Evolutionary conservation across 768 basidiomycete genomes (phyloP), one percentile per base, ranked within the genome.

Genomic region (Porphyrellus cyaneotinctus): DNA sequence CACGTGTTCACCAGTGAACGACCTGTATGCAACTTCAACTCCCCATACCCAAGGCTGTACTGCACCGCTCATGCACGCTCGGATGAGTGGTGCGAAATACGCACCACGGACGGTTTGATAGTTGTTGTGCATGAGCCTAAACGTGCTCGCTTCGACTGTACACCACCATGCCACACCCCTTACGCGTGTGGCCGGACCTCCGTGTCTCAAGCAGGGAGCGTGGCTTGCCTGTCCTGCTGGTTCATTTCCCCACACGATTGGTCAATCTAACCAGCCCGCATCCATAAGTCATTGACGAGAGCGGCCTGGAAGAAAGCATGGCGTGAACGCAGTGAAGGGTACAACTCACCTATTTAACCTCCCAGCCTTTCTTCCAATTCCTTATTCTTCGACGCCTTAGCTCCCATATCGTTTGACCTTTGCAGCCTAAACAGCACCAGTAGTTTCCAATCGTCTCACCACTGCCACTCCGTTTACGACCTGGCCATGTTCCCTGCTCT

Each of bases 401-500:
- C 63, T 37, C 64, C 69, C 55, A 53, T 70, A 60, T 70, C 59
- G 60, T 67, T 70, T 56, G 66, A 67, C 42, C 58, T 63, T 60
- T 56, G 60, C 58, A 68, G 53, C 54, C 54, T 58, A 52, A 60
- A 66, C 63, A 66, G 53, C 56, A 58, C 57, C 56, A 44, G 58
- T 63, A 54, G 43, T 59, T 51, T 57, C 57, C 67, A 43, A 35
- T 64, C 64, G n/a, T 65, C 66, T 36, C 72, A 77, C 67, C 64
- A 61, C 31, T 66, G 74, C n/a, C 76, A 75, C 64, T 66, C 73
- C 47, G 67, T 78, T 42, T 73, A 77, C 69, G 73, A 79, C 65
- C 75, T 76, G 49, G 82, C 77, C 70, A 78, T 76, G 70, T 57
- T 74, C 44, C 75, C 80, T 38, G 63, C 69, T 54, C 78, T 88